Conservation (phyloP, 2,329 filamentous ascomycete species). For the Bipolaris oryzae region DNA sequence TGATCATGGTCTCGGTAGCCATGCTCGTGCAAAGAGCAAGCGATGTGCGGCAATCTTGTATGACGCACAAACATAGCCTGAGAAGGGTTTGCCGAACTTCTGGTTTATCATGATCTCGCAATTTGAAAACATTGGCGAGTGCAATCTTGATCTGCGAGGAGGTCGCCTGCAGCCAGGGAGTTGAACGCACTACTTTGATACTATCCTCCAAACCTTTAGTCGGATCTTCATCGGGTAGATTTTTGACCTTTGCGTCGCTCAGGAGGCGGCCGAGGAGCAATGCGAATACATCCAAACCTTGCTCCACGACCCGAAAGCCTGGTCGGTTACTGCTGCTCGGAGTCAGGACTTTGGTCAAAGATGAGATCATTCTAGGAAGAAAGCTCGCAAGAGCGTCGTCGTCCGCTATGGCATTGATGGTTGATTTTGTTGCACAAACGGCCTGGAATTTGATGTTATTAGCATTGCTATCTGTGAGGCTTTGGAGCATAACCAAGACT, state of each 20-base stretch:
- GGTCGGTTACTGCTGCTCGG: slow-evolving; percentile 67
- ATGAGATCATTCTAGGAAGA: slow-evolving; percentile 84
- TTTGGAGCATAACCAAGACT: slow-evolving; percentile 79
- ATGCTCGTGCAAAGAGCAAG: slow-evolving; percentile 72
- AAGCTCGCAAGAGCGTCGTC: slow-evolving; percentile 81
- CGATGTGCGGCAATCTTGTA: slow-evolving; percentile 79
- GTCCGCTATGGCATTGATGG: slow-evolving; percentile 71
- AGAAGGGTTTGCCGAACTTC: slow-evolving; percentile 73
- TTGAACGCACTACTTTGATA: slow-evolving; percentile 50
- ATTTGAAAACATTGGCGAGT: slow-evolving; percentile 74
- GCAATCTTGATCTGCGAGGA: slow-evolving; percentile 81
- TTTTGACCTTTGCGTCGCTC: slow-evolving; percentile 51
- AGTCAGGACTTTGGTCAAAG: slow-evolving; percentile 75
- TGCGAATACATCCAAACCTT: slow-evolving; percentile 64
- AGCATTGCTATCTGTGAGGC: slow-evolving; percentile 67
- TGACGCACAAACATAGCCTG: slow-evolving; percentile 72
- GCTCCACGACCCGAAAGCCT: slow-evolving; percentile 67
- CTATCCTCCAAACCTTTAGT: slow-evolving; percentile 15
- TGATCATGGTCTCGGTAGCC: slow-evolving; percentile 80
- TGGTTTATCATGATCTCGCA: slow-evolving; percentile 71
- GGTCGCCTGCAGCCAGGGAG: slow-evolving; percentile 80
- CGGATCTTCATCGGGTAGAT: slow-evolving; percentile 26
- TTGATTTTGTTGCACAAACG: slow-evolving; percentile 65
- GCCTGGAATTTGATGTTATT: slow-evolving; percentile 74
- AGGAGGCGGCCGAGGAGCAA: slow-evolving; percentile 54